Percentiles rank a stretch among this genome's conserved stretches.
Conservation (phyloP, 2,329 filamentous ascomycete species). For the Byssoonygena ceratinophila region DNA sequence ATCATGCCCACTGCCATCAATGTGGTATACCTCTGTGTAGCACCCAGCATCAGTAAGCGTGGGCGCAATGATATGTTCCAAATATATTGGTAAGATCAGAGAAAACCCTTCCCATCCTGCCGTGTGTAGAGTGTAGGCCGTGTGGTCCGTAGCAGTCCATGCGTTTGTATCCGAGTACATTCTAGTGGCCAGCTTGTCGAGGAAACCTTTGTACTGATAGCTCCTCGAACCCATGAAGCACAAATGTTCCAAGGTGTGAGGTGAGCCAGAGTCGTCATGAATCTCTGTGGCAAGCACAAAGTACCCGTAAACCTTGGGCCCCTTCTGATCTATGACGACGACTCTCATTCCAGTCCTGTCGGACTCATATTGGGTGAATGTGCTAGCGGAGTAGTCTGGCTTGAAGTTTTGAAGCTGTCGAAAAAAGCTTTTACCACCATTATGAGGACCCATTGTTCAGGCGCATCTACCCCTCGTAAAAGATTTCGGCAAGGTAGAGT, state of each 20-base stretch:
- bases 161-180: constrained; percentile 93
- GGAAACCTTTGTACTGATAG: constrained; percentile 87
- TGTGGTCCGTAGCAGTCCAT: constrained; percentile 94
- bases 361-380: constrained; percentile 92
- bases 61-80: constrained; percentile 86
- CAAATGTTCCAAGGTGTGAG: constrained; percentile 72
- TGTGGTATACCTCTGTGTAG: constrained; percentile 90
- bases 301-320: constrained; percentile 90
- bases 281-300: constrained; percentile 96
- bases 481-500: background rate
- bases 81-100: constrained; percentile 84
- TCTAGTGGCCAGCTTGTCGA: constrained; percentile 86
- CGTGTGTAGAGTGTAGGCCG: constrained; percentile 87
- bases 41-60: constrained; percentile 88
- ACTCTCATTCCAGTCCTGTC: constrained; percentile 89
- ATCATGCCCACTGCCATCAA: constrained; percentile 87
- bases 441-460: constrained; percentile 1
- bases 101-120: constrained; percentile 96
- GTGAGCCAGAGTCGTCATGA: constrained; percentile 89
- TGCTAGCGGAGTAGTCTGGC: constrained; percentile 78
- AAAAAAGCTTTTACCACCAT: constrained; percentile 43
- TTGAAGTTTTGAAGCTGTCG: constrained; percentile 75
- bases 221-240: constrained; percentile 85
- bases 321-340: constrained; percentile 79
- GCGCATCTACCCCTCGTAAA: background rate